These are phyloP conservation scores for Ulota crispa DNA, from an alignment of 225 moss, liverwort and hornwort species.

Conservation along the genomic window DNA sequence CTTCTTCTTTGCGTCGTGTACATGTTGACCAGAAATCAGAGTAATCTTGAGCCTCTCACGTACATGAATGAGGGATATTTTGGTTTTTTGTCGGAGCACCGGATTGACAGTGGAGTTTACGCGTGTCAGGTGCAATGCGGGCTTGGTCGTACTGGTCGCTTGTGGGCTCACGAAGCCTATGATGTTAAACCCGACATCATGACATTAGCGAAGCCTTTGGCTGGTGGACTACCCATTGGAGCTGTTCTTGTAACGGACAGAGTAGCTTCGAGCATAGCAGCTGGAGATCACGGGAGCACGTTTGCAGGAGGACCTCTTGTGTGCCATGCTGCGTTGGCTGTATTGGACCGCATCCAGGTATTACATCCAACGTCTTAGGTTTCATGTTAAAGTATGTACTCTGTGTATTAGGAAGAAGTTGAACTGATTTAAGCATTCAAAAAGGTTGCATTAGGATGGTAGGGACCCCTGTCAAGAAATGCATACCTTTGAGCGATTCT, in stretches of 20 bases:
- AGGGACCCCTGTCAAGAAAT: not conserved
- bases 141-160: slow-evolving; percentile 65
- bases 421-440: not conserved
- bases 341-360: slow-evolving; percentile 46
- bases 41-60: not conserved
- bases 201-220: slow-evolving; percentile 89
- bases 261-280: slow-evolving; percentile 60
- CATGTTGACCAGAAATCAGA: not conserved
- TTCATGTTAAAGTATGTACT: not conserved
- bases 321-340: slow-evolving; percentile 54
- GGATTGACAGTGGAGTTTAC: slow-evolving; percentile 4
- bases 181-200: slow-evolving; percentile 79
- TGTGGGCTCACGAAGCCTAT: slow-evolving; percentile 82
- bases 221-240: slow-evolving; percentile 83
- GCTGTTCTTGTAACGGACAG: slow-evolving; percentile 79
- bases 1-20: not conserved
- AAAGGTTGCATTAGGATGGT: not conserved
- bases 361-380: not conserved
- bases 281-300: slow-evolving; percentile 62
- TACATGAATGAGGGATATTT: not conserved
- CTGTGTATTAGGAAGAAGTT: too few species aligned
- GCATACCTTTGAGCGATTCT: not conserved
- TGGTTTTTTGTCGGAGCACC: slow-evolving; percentile 18
- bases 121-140: slow-evolving; percentile 73
- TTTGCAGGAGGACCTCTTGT: slow-evolving; percentile 62